A percentile compares a stretch with the other conserved stretches of the same genome.
Evolutionary conservation across 1,284 basidiomycete species (phyloP).

Genomic region (Taiwanofungus camphoratus): DNA sequence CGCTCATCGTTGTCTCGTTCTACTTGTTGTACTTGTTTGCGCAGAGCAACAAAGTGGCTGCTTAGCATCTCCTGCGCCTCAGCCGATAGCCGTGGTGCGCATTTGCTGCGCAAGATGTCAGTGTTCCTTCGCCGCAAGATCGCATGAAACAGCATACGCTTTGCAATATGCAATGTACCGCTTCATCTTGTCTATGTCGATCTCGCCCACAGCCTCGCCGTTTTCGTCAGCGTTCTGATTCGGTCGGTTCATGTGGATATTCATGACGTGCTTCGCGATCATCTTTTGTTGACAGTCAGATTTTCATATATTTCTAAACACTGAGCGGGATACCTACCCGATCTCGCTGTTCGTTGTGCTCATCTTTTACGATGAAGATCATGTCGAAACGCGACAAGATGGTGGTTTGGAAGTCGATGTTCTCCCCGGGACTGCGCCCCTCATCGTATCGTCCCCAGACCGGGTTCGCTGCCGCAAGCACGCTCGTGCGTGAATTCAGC

Average conservation of each 20-base stretch:
- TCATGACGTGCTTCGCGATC: slow-evolving; percentile 98
- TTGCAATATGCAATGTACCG: slow-evolving; percentile 96
- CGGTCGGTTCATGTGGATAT: slow-evolving; percentile 94
- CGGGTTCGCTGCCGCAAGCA: slow-evolving; percentile 97
- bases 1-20: slow-evolving; percentile 97
- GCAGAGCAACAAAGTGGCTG: slow-evolving; percentile 92
- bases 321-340: slow-evolving; percentile 43
- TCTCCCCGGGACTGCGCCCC: slow-evolving; percentile 96
- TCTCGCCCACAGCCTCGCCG: slow-evolving; percentile 79
- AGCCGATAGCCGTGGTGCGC: slow-evolving; percentile 88
- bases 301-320: not conserved
- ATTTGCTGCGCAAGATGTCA: slow-evolving; percentile 59
- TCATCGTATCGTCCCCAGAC: slow-evolving; percentile 99
- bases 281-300: slow-evolving; percentile 43
- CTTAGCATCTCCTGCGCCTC: slow-evolving; percentile 97
- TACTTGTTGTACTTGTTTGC: slow-evolving; percentile 94
- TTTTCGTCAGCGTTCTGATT: slow-evolving; percentile 56
- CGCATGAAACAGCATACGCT: slow-evolving; percentile 58
- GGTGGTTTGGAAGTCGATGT: slow-evolving; percentile 98
- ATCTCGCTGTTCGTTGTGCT: slow-evolving; percentile 94
- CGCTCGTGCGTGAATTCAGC: slow-evolving; percentile 92
- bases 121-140: not conserved
- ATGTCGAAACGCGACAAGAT: slow-evolving; percentile 99
- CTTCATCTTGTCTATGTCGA: slow-evolving; percentile 98
- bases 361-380: slow-evolving; percentile 99